These are phyloP conservation scores for Casaregolazyma suthepensis DNA, from an alignment of 1,139 yeast species.

Conservation along the genomic window DNA sequence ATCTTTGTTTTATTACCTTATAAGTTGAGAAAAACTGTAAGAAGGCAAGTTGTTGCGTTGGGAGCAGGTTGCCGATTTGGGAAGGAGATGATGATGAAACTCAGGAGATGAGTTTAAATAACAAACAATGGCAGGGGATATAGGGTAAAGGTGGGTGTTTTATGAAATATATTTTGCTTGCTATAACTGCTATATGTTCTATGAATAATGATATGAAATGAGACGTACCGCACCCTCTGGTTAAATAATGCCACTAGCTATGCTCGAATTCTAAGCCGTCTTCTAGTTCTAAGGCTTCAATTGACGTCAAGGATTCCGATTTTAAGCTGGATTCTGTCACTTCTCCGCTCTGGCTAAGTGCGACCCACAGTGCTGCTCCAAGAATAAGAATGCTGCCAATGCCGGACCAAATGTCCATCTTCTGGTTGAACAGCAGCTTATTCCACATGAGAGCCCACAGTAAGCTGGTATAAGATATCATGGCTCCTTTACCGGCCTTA, in stretches of 20 bases:
- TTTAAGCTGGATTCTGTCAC: neutral
- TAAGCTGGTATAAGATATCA: conserved; percentile 70
- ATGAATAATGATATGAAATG: neutral
- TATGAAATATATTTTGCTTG: neutral
- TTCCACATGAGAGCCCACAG: conserved; percentile 80
- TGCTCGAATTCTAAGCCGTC: neutral
- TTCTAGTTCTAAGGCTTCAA: conserved; percentile 3
- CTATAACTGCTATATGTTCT: neutral
- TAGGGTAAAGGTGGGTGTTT: neutral
- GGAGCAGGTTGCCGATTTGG: neutral
- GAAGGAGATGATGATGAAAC: neutral
- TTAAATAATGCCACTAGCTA: neutral
- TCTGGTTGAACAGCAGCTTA: conserved; percentile 59
- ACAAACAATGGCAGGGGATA: neutral
- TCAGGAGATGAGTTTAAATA: neutral
- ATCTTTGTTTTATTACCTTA: neutral
- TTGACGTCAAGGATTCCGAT: neutral
- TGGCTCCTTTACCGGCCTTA: conserved; percentile 68
- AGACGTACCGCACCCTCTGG: neutral
- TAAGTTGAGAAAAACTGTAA: neutral
- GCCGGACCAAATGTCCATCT: conserved; percentile 64
- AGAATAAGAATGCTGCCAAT: conserved; percentile 65
- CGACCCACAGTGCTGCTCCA: conserved; percentile 57
- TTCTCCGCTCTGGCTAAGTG: conserved; percentile 24
- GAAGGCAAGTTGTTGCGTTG: neutral